Conservation (phyloP, 306 rosid genomes). For the Bauhinia variegata region DNA sequence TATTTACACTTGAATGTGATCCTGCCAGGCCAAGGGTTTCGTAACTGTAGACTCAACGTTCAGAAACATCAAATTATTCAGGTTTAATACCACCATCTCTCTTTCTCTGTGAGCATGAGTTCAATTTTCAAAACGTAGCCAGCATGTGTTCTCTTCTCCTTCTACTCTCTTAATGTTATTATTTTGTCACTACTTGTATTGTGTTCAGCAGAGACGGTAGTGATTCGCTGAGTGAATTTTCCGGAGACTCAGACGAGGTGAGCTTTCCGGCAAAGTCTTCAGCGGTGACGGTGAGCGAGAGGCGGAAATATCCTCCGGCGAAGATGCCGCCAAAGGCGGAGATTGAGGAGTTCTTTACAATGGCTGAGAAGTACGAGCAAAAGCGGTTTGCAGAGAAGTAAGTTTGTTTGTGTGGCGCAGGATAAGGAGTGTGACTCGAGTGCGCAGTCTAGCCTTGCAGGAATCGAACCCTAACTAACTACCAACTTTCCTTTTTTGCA, state of each 20-base stretch:
- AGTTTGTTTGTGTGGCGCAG: conserved; percentile 44
- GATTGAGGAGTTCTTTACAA: conserved; percentile 78
- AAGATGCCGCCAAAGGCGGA: conserved; percentile 60
- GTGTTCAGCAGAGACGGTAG: conserved; percentile 40
- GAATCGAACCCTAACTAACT: conserved; percentile 61
- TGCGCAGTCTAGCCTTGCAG: conserved; percentile 47
- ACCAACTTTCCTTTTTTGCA: conserved; percentile 53
- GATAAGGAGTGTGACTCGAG: conserved; percentile 42
- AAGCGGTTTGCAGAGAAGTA: conserved; percentile 81
- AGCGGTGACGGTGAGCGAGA: conserved; percentile 18
- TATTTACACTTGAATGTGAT: conserved; percentile 36
- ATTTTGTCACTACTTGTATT: too few relatives aligned
- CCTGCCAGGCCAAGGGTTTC: conserved; percentile 58
- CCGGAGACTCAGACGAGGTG: conserved; percentile 52
- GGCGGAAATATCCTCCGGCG: conserved; percentile 5
- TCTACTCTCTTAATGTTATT: background rate
- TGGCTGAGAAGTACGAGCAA: conserved; percentile 74
- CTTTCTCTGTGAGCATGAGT: background rate
- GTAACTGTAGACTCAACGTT: conserved; percentile 54
- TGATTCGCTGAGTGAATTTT: conserved; percentile 49
- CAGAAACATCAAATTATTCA: conserved; percentile 44
- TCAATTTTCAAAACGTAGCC: conserved; percentile 15
- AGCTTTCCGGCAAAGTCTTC: conserved; percentile 34
- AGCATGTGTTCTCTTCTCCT: conserved; percentile 22
- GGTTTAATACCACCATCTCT: conserved; percentile 46